These are phyloP conservation scores for Alternaria dauci DNA, from an alignment of 2,329 filamentous ascomycete genomes.

Conservation along the genomic window DNA sequence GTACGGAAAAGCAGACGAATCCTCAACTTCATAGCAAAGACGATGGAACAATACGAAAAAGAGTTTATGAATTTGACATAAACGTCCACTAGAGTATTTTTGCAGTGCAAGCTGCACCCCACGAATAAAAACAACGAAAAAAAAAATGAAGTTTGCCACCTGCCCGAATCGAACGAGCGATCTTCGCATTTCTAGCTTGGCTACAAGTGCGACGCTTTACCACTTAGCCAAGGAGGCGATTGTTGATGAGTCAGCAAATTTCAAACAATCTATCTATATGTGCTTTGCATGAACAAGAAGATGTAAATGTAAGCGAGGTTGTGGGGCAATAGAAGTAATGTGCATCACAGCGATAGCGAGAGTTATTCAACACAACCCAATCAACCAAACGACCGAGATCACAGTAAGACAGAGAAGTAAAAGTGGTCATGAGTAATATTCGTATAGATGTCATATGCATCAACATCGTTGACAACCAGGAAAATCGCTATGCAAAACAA, in stretches of 20 bases:
- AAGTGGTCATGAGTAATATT: neutral
- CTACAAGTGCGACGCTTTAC: slow-evolving; percentile 20
- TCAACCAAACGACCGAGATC: neutral
- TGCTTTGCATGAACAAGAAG: too few species aligned
- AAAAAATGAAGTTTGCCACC: slow-evolving; percentile 5
- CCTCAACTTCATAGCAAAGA: too few species aligned
- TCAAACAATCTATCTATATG: too few species aligned
- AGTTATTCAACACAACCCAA: neutral
- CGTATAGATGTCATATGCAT: neutral
- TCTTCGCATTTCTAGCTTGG: slow-evolving; percentile 8
- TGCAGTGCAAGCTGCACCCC: too few species aligned
- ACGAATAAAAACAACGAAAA: too few species aligned
- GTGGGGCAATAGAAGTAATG: neutral
- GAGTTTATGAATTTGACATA: too few species aligned
- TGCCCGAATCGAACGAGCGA: slow-evolving; percentile 14
- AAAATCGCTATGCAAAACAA: neutral
- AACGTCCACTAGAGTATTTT: too few species aligned
- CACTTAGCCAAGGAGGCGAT: slow-evolving; percentile 11
- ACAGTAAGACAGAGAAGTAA: neutral
- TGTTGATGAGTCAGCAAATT: neutral
- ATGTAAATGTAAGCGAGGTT: neutral
- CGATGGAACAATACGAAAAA: too few species aligned
- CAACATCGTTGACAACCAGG: neutral
- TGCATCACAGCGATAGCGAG: neutral
- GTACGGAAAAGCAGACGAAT: too few species aligned